These are phyloP conservation scores for Vigna angularis DNA, from an alignment of 306 rosid species.

Conservation along the genomic window DNA sequence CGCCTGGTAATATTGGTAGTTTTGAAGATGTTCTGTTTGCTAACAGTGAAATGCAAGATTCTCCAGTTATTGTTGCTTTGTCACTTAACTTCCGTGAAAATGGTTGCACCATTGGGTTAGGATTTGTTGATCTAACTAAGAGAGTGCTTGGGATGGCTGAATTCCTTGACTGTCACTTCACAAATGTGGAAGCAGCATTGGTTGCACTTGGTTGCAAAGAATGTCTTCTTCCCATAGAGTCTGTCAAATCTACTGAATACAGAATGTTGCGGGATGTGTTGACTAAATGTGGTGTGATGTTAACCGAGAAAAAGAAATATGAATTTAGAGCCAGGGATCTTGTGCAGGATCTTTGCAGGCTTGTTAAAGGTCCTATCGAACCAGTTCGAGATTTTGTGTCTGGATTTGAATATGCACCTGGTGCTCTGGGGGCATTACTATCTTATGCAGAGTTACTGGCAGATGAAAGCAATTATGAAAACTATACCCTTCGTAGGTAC, in stretches of 20 bases:
- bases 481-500: slow-evolving; percentile 71
- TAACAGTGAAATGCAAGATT: slow-evolving; percentile 97
- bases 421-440: slow-evolving; percentile 87
- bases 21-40: slow-evolving; percentile 93
- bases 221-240: slow-evolving; percentile 78
- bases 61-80: slow-evolving; percentile 81
- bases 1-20: slow-evolving; percentile 93
- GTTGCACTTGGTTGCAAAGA: slow-evolving; percentile 98
- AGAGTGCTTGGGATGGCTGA: slow-evolving; percentile 89
- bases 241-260: slow-evolving; percentile 67
- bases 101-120: slow-evolving; percentile 85
- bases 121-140: slow-evolving; percentile 84
- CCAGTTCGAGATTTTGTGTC: slow-evolving; percentile 88
- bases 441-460: slow-evolving; percentile 89
- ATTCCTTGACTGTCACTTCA: slow-evolving; percentile 92
- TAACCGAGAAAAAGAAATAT: slow-evolving; percentile 86
- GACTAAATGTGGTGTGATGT: slow-evolving; percentile 87
- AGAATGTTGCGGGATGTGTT: slow-evolving; percentile 71
- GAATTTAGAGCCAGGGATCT: slow-evolving; percentile 92
- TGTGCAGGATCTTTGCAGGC: slow-evolving; percentile 89
- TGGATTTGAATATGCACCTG: slow-evolving; percentile 89
- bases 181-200: slow-evolving; percentile 87
- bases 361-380: slow-evolving; percentile 91
- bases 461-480: slow-evolving; percentile 92
- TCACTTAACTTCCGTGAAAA: slow-evolving; percentile 75